Evolutionary conservation across 345 rosid species (phyloP), one percentile per base, ranked within the genome.

Genomic region (Lepidium didymum): DNA sequence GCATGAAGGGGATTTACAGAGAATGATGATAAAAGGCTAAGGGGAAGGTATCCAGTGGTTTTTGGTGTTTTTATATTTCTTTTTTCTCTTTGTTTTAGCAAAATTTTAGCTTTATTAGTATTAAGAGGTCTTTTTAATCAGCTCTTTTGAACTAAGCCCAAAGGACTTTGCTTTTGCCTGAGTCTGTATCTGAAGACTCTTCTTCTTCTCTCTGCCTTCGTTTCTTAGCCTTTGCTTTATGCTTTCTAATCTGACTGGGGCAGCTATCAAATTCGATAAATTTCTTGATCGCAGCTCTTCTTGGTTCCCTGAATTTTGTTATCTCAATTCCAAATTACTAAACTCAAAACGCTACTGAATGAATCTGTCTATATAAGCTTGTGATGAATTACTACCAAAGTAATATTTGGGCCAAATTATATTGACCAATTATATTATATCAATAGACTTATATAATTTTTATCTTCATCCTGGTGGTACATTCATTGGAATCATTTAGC

Each of bases 121-220:
- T 56, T 47, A 33, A 68, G 58, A 62, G 53, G 59, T 64, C 35
- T 54, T 68, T 72, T 6, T 29, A 29, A 27, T 54, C 50, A 57
- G 67, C 72, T 66, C 72, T 73, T 46, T 33, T 75, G 53, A 62
- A 51, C 68, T 37, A 67, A 55, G 68, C 64, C 64, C 69, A 55
- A 29, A 75, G 18, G 68, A 75, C 74, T 53, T 68, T 75, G 69
- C 69, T 61, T 25, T 25, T 25, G 43, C 62, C 19, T 52, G 77
- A 67, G 68, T 67, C 72, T 73, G 71, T 73, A 73, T 59, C 77
- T 51, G 67, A 25, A 66, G 72, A 66, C 56, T 73, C 77, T 36
- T 54, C 59, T 35, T 56, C 33, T 29, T 29, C 33, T 29, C 44
- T 56, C 11, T 64, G 65, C 16, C 6, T 63, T 64, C 41, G 43